These are phyloP conservation scores for Cladochytrium replicatum DNA, from an alignment of 192 early-diverging fungal genomes.

Conservation along the genomic window DNA sequence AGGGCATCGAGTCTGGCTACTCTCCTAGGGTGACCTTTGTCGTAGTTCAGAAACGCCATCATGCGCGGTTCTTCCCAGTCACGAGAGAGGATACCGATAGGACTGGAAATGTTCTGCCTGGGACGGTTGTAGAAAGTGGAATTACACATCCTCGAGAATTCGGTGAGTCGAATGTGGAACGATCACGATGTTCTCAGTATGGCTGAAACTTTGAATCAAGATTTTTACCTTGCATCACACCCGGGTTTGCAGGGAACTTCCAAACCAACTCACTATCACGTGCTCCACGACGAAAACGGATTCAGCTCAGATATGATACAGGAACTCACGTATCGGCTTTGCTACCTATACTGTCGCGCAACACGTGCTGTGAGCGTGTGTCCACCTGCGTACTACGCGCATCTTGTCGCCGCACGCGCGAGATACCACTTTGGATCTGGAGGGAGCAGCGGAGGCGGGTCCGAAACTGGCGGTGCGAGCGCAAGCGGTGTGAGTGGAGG, in stretches of 20 bases:
- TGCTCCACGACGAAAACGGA: constrained; percentile 59
- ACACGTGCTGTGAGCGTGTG: constrained; percentile 71
- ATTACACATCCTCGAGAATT: constrained; percentile 13
- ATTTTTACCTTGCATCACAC: constrained; percentile 51
- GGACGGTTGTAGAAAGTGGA: constrained; percentile 31
- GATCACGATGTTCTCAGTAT: background rate
- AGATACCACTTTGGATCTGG: constrained; percentile 41
- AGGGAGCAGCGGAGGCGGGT: constrained; percentile 9
- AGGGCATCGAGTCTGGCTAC: constrained; percentile 44
- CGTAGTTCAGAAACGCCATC: constrained; percentile 71
- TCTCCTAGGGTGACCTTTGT: constrained; percentile 50
- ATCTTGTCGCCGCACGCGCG: constrained; percentile 59
- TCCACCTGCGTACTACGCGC: too few relatives aligned
- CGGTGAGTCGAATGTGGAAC: constrained; percentile 10
- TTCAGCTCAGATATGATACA: constrained; percentile 62
- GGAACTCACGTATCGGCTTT: constrained; percentile 59
- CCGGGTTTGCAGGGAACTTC: constrained; percentile 71
- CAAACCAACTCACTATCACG: constrained; percentile 64
- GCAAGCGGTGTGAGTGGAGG: background rate
- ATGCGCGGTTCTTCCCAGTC: constrained; percentile 50
- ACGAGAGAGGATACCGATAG: constrained; percentile 7
- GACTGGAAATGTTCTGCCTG: constrained; percentile 33
- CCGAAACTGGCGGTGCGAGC: background rate
- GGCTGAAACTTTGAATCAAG: constrained; percentile 6
- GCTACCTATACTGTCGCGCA: constrained; percentile 61